Evolutionary conservation across 2,329 filamentous ascomycete genomes (phyloP), one percentile per base, ranked within the genome.

Genomic region (Ophidiomyces ophidiicola): DNA sequence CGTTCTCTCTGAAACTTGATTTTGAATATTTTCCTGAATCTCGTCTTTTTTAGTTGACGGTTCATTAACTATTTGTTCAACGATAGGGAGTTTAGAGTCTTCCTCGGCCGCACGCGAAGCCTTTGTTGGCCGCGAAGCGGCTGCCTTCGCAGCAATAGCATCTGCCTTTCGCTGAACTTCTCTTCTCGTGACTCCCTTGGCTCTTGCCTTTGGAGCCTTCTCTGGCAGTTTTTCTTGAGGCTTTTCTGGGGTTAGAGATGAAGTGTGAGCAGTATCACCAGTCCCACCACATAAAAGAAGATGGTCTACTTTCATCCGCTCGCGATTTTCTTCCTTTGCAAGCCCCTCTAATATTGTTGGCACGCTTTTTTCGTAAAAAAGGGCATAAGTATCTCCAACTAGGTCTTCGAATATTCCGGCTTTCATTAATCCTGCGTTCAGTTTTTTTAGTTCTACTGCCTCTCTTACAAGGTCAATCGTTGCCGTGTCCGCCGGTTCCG

Each of bases 401-500:
- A 96, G 71, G 53, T 98, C 90, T 52, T 98, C 90, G 31, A 96
- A 88, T 6, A 79, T 70, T 0, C 77, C 74, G 0, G 80, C 74
- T 59, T 94, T 94, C 73, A 92, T 90, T 5, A 94, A 69, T 32
- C 80, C 81, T 28, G 80, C 79, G 54, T 98, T 98, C 31, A 94
- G 72, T 56, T 77, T 80, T 53, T 82, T 82, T 23, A 83, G 61
- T 49, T 84, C 80, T 18, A 79, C 66, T 1, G 74, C 71, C 46
- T 83, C 79, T 29, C 74, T 69, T 7, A 84, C 65, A 5, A 78
- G 64, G 40, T 81, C 78, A 2, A 82, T 60, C 2, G 70, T 66
- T 0, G 66, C 60, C 1, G 53, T 56, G 42, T 56, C 59, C 0
- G 67, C 64, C 2, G 64, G 54, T 3, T 67, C 63, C 19, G 69